phyloP scores from a whole-genome alignment of 805 yeast genomes.

The Kodamaea kaohsiungensis region DNA sequence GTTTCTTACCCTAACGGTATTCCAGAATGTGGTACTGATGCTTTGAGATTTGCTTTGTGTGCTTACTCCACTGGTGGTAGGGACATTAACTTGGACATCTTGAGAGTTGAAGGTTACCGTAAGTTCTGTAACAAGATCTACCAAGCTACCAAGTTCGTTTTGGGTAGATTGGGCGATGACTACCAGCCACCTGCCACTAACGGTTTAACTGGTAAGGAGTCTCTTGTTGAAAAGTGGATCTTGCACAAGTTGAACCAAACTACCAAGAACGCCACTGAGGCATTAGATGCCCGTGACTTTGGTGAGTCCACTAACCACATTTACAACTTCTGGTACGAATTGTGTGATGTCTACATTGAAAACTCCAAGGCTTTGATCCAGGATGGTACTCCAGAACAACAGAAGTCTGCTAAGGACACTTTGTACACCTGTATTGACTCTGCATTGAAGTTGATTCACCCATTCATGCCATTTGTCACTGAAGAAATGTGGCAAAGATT shows the following conservation, averaged over 20 bases:
- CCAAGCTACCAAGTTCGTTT: constrained; percentile 96
- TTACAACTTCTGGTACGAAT: constrained; percentile 93
- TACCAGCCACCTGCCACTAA: constrained; percentile 75
- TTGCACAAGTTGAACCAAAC: constrained; percentile 79
- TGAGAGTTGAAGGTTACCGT: constrained; percentile 98
- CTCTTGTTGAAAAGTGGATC: constrained; percentile 96
- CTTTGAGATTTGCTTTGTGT: constrained; percentile 95
- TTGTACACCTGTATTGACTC: constrained; percentile 90
- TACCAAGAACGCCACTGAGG: constrained; percentile 59
- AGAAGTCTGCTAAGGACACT: constrained; percentile 90
- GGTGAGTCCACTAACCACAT: constrained; percentile 82
- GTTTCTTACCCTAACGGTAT: constrained; percentile 94
- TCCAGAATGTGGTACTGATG: constrained; percentile 99
- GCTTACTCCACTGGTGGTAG: constrained; percentile 99
- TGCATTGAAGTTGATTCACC: constrained; percentile 89
- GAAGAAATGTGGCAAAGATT: constrained; percentile 99
- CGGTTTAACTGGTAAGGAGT: constrained; percentile 72
- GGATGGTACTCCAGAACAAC: constrained; percentile 86
- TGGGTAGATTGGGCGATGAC: constrained; percentile 88
- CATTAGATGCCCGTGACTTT: constrained; percentile 85
- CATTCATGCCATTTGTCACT: constrained; percentile 96
- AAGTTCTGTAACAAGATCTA: constrained; percentile 99
- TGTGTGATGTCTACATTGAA: constrained; percentile 98
- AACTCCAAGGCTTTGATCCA: constrained; percentile 90
- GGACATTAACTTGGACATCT: constrained; percentile 93